Evolutionary conservation across 768 basidiomycete genomes (phyloP).

Genomic region (Dictyophora rubrovolvata): DNA sequence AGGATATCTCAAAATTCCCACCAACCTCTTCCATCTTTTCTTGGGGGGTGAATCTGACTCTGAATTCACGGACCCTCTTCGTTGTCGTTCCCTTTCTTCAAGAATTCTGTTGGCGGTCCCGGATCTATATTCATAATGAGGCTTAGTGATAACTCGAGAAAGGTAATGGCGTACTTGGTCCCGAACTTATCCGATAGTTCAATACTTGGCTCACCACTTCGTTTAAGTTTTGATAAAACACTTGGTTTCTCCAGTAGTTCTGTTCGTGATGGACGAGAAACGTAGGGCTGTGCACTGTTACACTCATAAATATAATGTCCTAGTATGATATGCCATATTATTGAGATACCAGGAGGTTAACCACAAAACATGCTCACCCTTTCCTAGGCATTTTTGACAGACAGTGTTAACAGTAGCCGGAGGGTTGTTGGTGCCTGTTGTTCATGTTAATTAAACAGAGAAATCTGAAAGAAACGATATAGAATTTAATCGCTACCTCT

Average conservation of each 20-base stretch:
- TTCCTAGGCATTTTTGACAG: conserved; percentile 74
- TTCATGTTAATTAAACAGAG: neutral
- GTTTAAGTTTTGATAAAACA: conserved; percentile 53
- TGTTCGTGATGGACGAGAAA: conserved; percentile 82
- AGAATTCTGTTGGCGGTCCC: conserved; percentile 83
- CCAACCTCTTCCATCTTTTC: conserved; percentile 17
- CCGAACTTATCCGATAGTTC: conserved; percentile 91
- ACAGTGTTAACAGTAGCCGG: conserved; percentile 55
- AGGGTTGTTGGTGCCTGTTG: conserved; percentile 38
- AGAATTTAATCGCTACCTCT: neutral
- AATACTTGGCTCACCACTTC: conserved; percentile 63
- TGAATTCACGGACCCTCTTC: conserved; percentile 64
- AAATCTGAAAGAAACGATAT: neutral
- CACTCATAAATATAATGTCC: conserved; percentile 93
- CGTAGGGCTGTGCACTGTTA: conserved; percentile 69
- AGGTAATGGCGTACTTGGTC: conserved; percentile 43
- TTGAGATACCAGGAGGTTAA: neutral
- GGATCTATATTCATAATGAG: conserved; percentile 28
- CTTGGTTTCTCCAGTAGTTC: conserved; percentile 75
- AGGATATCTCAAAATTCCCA: neutral
- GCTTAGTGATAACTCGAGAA: neutral
- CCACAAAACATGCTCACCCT: conserved; percentile 33
- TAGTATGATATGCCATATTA: conserved; percentile 15
- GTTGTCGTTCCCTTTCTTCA: conserved; percentile 26
- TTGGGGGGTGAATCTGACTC: conserved; percentile 25